Percentiles rank a stretch among this genome's conserved stretches.
phyloP scores from a whole-genome alignment of 1,284 basidiomycete species.

The Pseudomicrostroma phylloplanum region DNA sequence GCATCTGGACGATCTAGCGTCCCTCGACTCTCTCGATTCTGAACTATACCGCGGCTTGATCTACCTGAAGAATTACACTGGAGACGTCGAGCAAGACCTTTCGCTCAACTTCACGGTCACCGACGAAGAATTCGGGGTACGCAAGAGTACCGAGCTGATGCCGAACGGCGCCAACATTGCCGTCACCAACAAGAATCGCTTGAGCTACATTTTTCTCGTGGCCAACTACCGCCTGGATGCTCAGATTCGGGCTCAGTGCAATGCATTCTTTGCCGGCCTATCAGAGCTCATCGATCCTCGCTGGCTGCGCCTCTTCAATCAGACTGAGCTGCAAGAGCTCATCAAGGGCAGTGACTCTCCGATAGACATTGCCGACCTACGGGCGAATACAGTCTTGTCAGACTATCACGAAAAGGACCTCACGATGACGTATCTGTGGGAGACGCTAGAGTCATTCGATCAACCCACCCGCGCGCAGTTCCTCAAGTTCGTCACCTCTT shows the following conservation, averaged over 20 bases:
- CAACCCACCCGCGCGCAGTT: conserved; percentile 16
- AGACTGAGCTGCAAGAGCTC: conserved; percentile 42
- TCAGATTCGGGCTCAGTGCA: conserved; percentile 74
- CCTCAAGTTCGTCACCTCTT: conserved; percentile 44
- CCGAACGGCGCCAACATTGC: conserved; percentile 75
- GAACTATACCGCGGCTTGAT: conserved; percentile 88
- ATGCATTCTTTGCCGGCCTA: conserved; percentile 57
- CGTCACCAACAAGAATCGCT: conserved; percentile 80
- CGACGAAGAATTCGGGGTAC: conserved; percentile 85
- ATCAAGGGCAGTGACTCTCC: conserved; percentile 43
- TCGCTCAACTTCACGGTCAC: conserved; percentile 84
- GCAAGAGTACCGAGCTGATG: conserved; percentile 71
- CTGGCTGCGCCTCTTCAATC: conserved; percentile 46
- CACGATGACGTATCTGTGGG: conserved; percentile 45
- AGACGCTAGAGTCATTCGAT: conserved; percentile 34
- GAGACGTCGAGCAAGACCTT: conserved; percentile 76
- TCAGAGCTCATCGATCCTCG: conserved; percentile 47
- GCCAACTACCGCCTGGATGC: conserved; percentile 81
- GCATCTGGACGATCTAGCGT: conserved; percentile 38
- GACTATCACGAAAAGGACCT: conserved; percentile 47
- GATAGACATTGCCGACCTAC: conserved; percentile 42
- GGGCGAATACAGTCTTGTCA: conserved; percentile 38
- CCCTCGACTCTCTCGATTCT: conserved; percentile 52
- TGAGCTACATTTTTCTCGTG: conserved; percentile 80
- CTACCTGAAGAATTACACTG: conserved; percentile 84